Percentiles rank a stretch among this genome's conserved stretches.
These are phyloP conservation scores for Allomyces javanicus DNA, from an alignment of 192 early-diverging fungal genomes.

Conservation along the genomic window DNA sequence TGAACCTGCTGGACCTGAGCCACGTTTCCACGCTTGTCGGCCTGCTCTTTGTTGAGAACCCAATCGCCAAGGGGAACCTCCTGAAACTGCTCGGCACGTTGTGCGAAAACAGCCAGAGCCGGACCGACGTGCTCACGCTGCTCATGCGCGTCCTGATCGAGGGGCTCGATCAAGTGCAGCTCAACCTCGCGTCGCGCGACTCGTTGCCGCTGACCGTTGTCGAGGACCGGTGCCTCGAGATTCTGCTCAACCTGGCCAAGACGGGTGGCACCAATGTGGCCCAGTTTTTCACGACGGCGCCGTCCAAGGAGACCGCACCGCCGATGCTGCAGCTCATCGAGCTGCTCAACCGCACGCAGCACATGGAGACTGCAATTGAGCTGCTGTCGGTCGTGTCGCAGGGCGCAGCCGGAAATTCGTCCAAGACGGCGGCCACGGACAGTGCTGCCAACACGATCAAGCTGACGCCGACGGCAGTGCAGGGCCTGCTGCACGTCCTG, in stretches of 20 bases:
- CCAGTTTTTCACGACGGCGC: conserved; percentile 13
- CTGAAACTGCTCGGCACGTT: conserved; percentile 60
- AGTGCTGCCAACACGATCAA: too few relatives aligned
- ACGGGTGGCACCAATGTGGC: not conserved
- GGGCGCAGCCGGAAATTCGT: not conserved
- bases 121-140: conserved; percentile 64
- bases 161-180: conserved; percentile 5
- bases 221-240: conserved; percentile 30
- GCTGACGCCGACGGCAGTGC: conserved; percentile 15
- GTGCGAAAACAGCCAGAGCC: conserved; percentile 72
- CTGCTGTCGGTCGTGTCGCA: not conserved
- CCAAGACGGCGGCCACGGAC: conserved; percentile 2
- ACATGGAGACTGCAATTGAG: not conserved
- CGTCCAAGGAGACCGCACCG: conserved; percentile 2
- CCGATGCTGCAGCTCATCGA: conserved; percentile 1
- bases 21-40: conserved; percentile 66
- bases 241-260: conserved; percentile 51
- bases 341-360: not conserved
- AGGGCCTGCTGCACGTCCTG: conserved; percentile 70
- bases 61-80: conserved; percentile 33
- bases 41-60: conserved; percentile 72
- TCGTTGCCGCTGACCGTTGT: conserved; percentile 1
- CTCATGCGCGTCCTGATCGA: conserved; percentile 55
- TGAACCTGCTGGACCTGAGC: conserved; percentile 61
- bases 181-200: conserved; percentile 7